Evolutionary conservation across 148 eudicot species (phyloP).

Genomic region (Polygonum aviculare): DNA sequence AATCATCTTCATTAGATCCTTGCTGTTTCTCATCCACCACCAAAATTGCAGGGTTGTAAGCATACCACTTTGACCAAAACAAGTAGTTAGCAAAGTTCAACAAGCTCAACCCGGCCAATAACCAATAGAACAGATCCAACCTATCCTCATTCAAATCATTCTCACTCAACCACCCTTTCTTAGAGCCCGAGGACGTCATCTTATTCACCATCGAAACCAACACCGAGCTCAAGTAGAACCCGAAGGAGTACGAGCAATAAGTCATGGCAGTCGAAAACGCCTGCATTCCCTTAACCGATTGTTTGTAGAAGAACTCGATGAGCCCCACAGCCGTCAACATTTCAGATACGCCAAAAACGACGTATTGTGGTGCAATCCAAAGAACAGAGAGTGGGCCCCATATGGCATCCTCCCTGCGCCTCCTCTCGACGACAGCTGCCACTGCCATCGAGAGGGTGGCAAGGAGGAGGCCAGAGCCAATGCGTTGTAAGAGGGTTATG

Average conservation of each 20-base stretch:
- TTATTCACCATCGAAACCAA: constrained; percentile 72
- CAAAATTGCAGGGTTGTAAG: neutral
- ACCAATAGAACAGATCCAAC: constrained; percentile 77
- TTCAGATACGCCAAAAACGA: constrained; percentile 78
- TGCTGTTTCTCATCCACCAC: neutral
- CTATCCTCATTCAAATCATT: constrained; percentile 68
- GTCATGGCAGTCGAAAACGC: constrained; percentile 70
- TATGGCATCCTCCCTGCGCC: constrained; percentile 20
- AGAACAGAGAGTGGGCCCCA: constrained; percentile 36
- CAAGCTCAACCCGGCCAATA: constrained; percentile 61
- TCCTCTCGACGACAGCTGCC: constrained; percentile 59
- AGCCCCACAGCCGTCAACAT: constrained; percentile 90
- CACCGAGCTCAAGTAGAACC: constrained; percentile 74
- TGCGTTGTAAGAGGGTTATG: constrained; percentile 60
- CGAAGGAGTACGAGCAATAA: constrained; percentile 83
- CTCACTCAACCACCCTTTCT: constrained; percentile 65
- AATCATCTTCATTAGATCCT: neutral
- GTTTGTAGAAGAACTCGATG: constrained; percentile 88
- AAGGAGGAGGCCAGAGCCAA: constrained; percentile 65
- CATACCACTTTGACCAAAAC: constrained; percentile 71
- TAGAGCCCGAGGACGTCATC: constrained; percentile 16
- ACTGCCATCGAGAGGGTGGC: constrained; percentile 77
- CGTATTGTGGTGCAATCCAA: constrained; percentile 79
- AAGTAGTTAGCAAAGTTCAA: constrained; percentile 59
- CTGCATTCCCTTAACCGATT: constrained; percentile 56